These are phyloP conservation scores for Trichoderma parareesei DNA, from an alignment of 495 filamentous ascomycete genomes.

Conservation along the genomic window DNA sequence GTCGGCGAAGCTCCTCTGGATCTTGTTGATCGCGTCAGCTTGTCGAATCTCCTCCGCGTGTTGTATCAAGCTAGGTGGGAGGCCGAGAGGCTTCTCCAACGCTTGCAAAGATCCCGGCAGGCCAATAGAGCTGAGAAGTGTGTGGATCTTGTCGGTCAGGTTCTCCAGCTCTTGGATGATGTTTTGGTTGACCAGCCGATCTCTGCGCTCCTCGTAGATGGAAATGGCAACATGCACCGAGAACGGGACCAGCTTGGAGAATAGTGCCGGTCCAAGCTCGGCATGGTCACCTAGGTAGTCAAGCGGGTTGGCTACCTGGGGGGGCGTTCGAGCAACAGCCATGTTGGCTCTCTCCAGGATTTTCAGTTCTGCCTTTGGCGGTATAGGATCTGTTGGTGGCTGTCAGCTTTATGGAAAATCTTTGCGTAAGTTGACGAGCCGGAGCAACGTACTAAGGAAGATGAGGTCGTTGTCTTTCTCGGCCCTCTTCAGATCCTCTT, in stretches of 20 bases:
- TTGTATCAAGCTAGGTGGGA: slow-evolving; percentile 75
- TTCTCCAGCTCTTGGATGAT: slow-evolving; percentile 80
- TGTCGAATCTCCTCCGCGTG: slow-evolving; percentile 96
- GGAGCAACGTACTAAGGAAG: slow-evolving; percentile 52
- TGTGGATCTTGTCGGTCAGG: slow-evolving; percentile 71
- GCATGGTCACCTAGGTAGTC: slow-evolving; percentile 71
- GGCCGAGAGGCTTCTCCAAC: slow-evolving; percentile 84
- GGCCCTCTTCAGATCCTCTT: slow-evolving; percentile 81
- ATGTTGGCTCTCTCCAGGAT: slow-evolving; percentile 80
- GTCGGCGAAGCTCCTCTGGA: slow-evolving; percentile 73
- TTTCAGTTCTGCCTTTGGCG: slow-evolving; percentile 81
- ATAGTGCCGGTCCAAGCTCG: slow-evolving; percentile 74
- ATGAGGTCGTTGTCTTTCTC: slow-evolving; percentile 97
- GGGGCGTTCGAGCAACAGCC: slow-evolving; percentile 72
- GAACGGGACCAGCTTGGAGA: slow-evolving; percentile 89
- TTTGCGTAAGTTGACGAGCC: background rate
- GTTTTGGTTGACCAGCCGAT: slow-evolving; percentile 75
- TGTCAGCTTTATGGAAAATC: background rate
- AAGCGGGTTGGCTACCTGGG: slow-evolving; percentile 72
- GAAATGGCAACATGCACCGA: slow-evolving; percentile 91
- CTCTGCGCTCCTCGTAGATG: slow-evolving; percentile 87
- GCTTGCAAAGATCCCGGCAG: slow-evolving; percentile 91
- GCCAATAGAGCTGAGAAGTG: slow-evolving; percentile 74
- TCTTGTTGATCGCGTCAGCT: slow-evolving; percentile 68
- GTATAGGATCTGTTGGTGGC: slow-evolving; percentile 52